A percentile compares a stretch with the other conserved stretches of the same genome.
Evolutionary conservation across 345 rosid genomes (phyloP).

Genomic region (Rhodamnia rubescens): DNA sequence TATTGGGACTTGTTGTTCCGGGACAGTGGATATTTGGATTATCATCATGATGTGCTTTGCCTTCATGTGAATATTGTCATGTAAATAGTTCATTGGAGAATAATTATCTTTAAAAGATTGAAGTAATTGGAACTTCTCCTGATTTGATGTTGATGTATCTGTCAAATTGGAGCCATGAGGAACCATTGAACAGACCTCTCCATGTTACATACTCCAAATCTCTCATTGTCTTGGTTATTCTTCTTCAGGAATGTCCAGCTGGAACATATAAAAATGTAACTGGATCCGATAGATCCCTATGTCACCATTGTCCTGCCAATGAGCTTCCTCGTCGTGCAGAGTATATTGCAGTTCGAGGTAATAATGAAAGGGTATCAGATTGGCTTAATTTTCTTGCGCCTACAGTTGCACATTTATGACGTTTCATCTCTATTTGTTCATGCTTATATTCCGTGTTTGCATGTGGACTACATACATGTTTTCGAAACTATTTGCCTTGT

Average conservation of each 20-base stretch:
- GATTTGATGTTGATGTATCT: not conserved
- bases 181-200: not conserved
- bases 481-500: not conserved
- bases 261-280: constrained; percentile 86
- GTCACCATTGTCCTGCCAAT: constrained; percentile 57
- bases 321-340: constrained; percentile 88
- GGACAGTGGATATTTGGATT: not conserved
- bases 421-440: not conserved
- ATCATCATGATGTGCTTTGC: not conserved
- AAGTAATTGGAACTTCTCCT: not conserved
- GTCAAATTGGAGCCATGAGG: not conserved
- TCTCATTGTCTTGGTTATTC: not conserved
- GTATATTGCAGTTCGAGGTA: constrained; percentile 81
- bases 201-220: not conserved
- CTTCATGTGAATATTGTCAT: not conserved
- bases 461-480: not conserved
- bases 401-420: not conserved
- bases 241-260: constrained; percentile 81
- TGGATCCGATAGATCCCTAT: constrained; percentile 79
- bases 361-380: not conserved
- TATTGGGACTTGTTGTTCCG: not conserved
- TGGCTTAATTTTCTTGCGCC: not conserved
- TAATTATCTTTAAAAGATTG: not conserved
- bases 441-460: not conserved
- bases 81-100: not conserved